phyloP scores from a whole-genome alignment of 306 rosid genomes.

The Comarum palustre region DNA sequence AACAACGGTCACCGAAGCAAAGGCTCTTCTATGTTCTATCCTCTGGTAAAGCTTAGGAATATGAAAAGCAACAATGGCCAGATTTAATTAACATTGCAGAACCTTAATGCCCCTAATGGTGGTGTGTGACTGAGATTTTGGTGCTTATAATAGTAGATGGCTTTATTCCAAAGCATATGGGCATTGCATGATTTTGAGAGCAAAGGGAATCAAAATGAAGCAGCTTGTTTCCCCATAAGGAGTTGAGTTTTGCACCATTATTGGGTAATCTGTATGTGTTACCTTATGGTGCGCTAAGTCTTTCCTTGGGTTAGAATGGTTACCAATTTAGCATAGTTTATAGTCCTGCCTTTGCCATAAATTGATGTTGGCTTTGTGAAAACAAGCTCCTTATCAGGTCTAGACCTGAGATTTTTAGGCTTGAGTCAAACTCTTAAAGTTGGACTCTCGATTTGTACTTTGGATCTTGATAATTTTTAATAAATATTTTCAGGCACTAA shows the following conservation, averaged over 20 bases:
- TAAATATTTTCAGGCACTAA: no score
- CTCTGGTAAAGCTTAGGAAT: slow-evolving; percentile 10
- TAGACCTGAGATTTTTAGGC: no score
- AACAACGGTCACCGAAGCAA: slow-evolving; percentile 16
- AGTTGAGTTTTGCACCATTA: slow-evolving; percentile 41
- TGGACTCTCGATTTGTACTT: no score
- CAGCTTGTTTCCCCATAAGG: slow-evolving; percentile 58
- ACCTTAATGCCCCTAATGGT: background rate
- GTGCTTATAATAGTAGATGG: slow-evolving; percentile 23
- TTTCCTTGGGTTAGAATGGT: slow-evolving; percentile 36
- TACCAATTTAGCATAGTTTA: slow-evolving; percentile 35
- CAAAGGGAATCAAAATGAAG: slow-evolving; percentile 61
- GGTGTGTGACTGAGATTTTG: slow-evolving; percentile 1
- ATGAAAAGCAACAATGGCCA: slow-evolving; percentile 20
- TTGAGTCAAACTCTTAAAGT: no score
- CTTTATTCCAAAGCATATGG: slow-evolving; percentile 62
- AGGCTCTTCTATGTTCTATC: slow-evolving; percentile 5
- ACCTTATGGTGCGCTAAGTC: slow-evolving; percentile 58
- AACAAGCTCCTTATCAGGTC: background rate
- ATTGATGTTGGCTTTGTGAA: slow-evolving; percentile 28
- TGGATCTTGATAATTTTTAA: no score
- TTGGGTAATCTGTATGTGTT: slow-evolving; percentile 67
- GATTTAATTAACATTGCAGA: background rate
- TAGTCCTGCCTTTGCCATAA: slow-evolving; percentile 36
- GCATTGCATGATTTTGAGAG: slow-evolving; percentile 67